Base-by-base conservation (phyloP, 2,329 filamentous ascomycete species). In the Sclerotinia glacialis region DNA sequence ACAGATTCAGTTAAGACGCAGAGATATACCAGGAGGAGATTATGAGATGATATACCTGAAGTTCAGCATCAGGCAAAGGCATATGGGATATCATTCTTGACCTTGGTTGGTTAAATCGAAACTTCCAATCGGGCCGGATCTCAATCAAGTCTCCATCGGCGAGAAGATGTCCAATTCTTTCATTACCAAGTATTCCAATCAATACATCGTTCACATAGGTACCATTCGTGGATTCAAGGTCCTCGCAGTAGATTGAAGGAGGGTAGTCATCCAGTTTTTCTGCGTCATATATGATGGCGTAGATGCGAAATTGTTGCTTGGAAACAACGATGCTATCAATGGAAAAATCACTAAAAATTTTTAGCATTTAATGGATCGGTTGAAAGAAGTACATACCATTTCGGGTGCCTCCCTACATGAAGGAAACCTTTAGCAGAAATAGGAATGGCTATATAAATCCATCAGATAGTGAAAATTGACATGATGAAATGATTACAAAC, bases 251-350 rank as follows among this genome's bases (percentile, higher is more conserved):
- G 50, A 86, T 74, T 64, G 85, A 75, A 5, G 78, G 77, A 18
- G 71, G 73, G 28, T 71, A 67, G 12, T 69, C 26, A 6, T 66
- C 37, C n/a, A 71, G 56, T 26, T 73, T 71, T 23, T 76, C 56
- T 28, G 50, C 72, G 28, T 85, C 83, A 68, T 85, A 85, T 12
- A 81, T 73, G 50, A 86, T 76, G 1, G 81, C 81, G 72, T 86
- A 87, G 42, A 86, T 77, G 70, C 85, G 82, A 69, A 84, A 83
- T 64, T 86, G 84, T 34, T 80, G 78, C 62, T 83, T 80, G 1
- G 85, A 86, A 26, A 86, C 78, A 12, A 69, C 64, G 0, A 72
- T 69, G 67, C 79, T 75, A 2, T 78, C 70, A n/a, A 86, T 78
- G 28, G 74, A 71, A 46, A 81, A 74, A 7, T 78, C 75, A 68